Base-by-base conservation (phyloP, 768 basidiomycete genomes). In the Psilocybe azurescens region DNA sequence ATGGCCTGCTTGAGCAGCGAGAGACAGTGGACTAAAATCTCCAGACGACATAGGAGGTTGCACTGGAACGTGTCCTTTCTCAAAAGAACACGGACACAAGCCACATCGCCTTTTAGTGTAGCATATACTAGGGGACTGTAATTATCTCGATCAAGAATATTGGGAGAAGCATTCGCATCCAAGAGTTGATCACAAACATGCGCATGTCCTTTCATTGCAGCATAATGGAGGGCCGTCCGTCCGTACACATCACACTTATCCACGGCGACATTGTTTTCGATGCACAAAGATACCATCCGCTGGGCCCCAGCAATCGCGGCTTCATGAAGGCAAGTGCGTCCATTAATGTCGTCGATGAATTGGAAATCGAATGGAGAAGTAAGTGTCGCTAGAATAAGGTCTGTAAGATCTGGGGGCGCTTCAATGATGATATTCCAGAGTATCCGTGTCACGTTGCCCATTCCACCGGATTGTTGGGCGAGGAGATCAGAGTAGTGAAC, bases 331-430 rank as follows among this genome's bases (percentile, higher is more conserved):
- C 93, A 94, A 3, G 92, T 96, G 38, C 97, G 87, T 46, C 91
- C 93, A 72, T 98, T 99, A 79, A 99, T 99, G 67, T 98, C 95
- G 72, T 99, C 97, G 51, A 98, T 83, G 71, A 94, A 98, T 51
- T 83, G 81, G 72, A 94, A 99, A 74, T 98, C 93, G 72, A 98
- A 94, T 0, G 89, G 87, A 13, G 77, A 78, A 28, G 81, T 79
- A 18, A 90, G 76, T 14, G 89, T 86, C 33, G 87, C 77, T 30
- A 95, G 78, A 50, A 95, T 90, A 53, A 94, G 77, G 69, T 94
- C 89, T 18, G 85, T 89, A 47, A 93, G 78, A n/a, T 85, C 84
- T 2, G 80, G 74, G 50, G 89, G 88, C 8, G 94, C 93, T 64
- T 93, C 91, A 54, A 95, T 86, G 61, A 92, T 87, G 13, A 93